These are phyloP conservation scores for Arachis hypogaea DNA, from an alignment of 306 rosid species.

Conservation along the genomic window DNA sequence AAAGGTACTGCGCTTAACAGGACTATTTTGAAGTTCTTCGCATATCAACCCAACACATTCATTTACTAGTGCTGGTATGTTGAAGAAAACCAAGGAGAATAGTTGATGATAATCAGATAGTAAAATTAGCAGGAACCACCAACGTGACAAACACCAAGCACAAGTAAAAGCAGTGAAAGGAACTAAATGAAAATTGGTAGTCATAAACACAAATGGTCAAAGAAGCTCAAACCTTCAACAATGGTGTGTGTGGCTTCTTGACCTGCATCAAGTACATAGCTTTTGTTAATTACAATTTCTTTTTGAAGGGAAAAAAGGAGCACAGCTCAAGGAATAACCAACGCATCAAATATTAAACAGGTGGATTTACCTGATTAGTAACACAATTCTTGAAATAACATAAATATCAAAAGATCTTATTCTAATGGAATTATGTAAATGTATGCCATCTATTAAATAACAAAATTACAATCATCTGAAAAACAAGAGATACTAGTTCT, in stretches of 20 bases:
- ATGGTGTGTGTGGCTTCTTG: constrained; percentile 76
- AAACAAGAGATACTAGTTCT: constrained; percentile 28
- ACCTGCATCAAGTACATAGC: constrained; percentile 65
- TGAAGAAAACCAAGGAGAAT: constrained; percentile 8
- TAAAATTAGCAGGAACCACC: background rate
- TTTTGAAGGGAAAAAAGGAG: background rate
- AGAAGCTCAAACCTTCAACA: constrained; percentile 74
- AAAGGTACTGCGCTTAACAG: background rate
- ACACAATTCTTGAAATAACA: constrained; percentile 27
- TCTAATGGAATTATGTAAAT: background rate
- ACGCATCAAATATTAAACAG: constrained; percentile 18
- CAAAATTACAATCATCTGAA: constrained; percentile 15
- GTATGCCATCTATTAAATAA: background rate
- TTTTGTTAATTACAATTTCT: constrained; percentile 26
- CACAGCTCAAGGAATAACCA: background rate
- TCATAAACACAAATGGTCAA: constrained; percentile 4
- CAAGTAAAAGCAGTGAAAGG: constrained; percentile 16
- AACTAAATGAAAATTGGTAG: constrained; percentile 34
- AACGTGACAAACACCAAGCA: background rate
- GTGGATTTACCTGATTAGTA: constrained; percentile 9
- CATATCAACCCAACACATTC: background rate
- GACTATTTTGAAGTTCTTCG: background rate
- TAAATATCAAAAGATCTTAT: constrained; percentile 15
- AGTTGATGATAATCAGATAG: background rate
- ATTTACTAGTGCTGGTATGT: background rate